Conservation (phyloP, 2,329 filamentous ascomycete species). For the Penicillium sp. region DNA sequence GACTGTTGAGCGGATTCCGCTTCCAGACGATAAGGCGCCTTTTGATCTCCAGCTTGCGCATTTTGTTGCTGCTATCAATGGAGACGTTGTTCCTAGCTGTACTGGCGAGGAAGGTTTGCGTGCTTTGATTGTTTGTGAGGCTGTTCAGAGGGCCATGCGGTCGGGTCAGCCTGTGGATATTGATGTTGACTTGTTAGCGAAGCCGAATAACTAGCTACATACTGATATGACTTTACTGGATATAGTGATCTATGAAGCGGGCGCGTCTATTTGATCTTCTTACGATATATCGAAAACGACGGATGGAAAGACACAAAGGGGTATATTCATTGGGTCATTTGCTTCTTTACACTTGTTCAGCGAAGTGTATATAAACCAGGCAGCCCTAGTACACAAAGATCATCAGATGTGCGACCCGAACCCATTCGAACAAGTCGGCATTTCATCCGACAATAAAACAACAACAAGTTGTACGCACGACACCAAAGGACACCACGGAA, state of each 20-base stretch:
- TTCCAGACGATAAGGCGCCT: constrained; percentile 38
- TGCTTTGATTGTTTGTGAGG: constrained; percentile 54
- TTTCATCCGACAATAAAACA: not conserved
- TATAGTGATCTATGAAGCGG: not conserved
- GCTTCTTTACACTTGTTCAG: not conserved
- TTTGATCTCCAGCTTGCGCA: constrained; percentile 55
- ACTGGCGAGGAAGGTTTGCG: constrained; percentile 50
- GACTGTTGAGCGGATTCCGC: constrained; percentile 30
- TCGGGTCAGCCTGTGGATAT: constrained; percentile 37
- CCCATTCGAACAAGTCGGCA: not conserved
- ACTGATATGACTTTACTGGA: not conserved
- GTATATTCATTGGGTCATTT: not conserved
- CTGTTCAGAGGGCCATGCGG: constrained; percentile 48
- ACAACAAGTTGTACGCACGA: not conserved
- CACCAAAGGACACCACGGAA: not conserved
- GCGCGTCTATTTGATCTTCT: not conserved
- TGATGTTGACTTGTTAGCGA: constrained; percentile 17
- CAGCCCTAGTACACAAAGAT: not conserved
- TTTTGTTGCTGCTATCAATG: constrained; percentile 51
- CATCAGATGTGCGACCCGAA: not conserved
- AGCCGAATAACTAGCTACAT: not conserved
- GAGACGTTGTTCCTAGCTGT: constrained; percentile 47
- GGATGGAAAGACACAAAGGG: not conserved
- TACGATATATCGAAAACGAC: not conserved
- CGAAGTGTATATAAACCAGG: not conserved